Conservation (phyloP, 768 basidiomycete species). For the Mycena kentingensis region DNA sequence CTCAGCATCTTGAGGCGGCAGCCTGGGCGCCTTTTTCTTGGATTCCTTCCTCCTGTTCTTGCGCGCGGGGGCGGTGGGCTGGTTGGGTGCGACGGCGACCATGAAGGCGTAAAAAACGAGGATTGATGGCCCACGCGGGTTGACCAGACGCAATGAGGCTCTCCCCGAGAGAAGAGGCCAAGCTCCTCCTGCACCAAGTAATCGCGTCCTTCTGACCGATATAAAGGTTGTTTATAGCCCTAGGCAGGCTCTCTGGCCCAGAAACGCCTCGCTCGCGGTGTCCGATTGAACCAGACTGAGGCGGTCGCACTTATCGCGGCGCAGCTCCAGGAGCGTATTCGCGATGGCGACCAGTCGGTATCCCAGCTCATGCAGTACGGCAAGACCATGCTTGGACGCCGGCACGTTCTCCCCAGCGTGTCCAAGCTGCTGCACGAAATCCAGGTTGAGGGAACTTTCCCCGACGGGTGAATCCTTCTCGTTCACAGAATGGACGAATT, state of each 20-base stretch:
- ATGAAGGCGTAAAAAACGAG: constrained; percentile 4
- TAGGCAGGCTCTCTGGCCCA: constrained; percentile 90
- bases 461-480: constrained; percentile 76
- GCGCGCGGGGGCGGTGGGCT: constrained; percentile 30
- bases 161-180: constrained; percentile 57
- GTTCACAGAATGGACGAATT: too few relatives aligned
- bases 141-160: background rate
- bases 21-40: constrained; percentile 36
- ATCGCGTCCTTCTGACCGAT: too few relatives aligned
- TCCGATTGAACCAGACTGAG: constrained; percentile 85
- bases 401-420: constrained; percentile 88
- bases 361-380: constrained; percentile 93
- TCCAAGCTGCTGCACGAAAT: constrained; percentile 77
- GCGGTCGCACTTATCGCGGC: constrained; percentile 86
- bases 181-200: constrained; percentile 59
- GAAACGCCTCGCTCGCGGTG: constrained; percentile 90
- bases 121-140: background rate
- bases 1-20: constrained; percentile 15
- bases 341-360: constrained; percentile 87
- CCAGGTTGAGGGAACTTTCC: constrained; percentile 92
- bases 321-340: constrained; percentile 91
- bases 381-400: constrained; percentile 80
- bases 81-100: constrained; percentile 17
- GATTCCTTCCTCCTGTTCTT: constrained; percentile 47
- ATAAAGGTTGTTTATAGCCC: constrained; percentile 11